Base-by-base conservation (phyloP, 192 early-diverging fungal species). In the Obelidium mucronatum region DNA sequence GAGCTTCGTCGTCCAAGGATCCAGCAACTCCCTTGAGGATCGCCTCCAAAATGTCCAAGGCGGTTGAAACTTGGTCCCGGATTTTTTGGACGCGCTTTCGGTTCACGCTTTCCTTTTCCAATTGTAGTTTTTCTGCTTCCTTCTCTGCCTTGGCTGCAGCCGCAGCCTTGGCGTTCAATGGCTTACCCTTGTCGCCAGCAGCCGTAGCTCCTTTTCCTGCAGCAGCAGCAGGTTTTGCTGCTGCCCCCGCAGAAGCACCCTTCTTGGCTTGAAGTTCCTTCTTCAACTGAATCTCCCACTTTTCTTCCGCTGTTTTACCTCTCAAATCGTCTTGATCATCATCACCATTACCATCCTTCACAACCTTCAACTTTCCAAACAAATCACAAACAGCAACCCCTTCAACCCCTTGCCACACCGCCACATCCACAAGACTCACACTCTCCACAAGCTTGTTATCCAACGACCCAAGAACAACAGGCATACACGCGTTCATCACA, bases 281-380 rank as follows among this genome's bases (percentile, higher is more conserved):
- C 62, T 87, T 90, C 15, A 94, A 67, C 39, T 94, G 91, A 13
- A 83, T 85, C 83, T 94, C 93, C 91, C 92, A 95, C 67, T 93
- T 90, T 79, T 92, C 87, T 42, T 93, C 91, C 22, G 88, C 86
- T 61, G 85, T 91, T 60, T 26, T 22, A 8, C 37, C n/a, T 42
- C 48, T 37, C 53, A 30, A 26, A 22, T 73, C 70, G 39, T 65
- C 67, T 40, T 67, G 52, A 8, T 56, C 54, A n/a, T 33, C 52
- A 19, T 31, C 35, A 51, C 35, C 73, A 24, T 4, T 34, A n/a
- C n/a, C n/a, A 6, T 15, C 44, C 1, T 44, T 28, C 73, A 39
- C 55, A 35, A 72, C 70, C 62, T 76, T 76, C 55, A 56, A 54
- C 48, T 67, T 66, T 6, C 67, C 67, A 26, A 54, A 30, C 1